These are phyloP conservation scores for Torulaspora maleeae DNA, from an alignment of 805 yeast genomes.

Conservation along the genomic window DNA sequence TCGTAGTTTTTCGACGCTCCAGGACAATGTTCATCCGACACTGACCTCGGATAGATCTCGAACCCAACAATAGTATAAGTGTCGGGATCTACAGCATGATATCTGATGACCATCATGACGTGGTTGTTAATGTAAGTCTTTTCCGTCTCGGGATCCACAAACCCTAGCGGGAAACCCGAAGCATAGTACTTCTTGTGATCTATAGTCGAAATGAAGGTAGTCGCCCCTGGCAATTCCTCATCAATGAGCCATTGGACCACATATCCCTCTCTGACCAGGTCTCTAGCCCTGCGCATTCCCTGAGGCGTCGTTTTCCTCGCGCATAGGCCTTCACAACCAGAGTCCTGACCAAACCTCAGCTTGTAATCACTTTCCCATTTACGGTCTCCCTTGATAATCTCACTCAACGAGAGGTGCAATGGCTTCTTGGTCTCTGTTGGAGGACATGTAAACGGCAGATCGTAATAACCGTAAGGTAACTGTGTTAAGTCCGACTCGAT, in stretches of 20 bases:
- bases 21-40: constrained; percentile 63
- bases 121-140: constrained; percentile 70
- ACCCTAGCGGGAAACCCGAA: constrained; percentile 84
- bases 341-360: constrained; percentile 60
- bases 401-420: constrained; percentile 65
- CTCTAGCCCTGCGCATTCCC: constrained; percentile 52
- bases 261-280: constrained; percentile 62
- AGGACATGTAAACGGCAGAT: constrained; percentile 77
- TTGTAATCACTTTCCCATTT: constrained; percentile 69
- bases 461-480: constrained; percentile 71
- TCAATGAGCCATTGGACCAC: constrained; percentile 82
- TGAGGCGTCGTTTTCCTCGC: constrained; percentile 52
- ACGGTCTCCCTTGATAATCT: constrained; percentile 75
- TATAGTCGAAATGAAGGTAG: constrained; percentile 62
- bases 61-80: constrained; percentile 73
- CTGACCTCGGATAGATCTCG: constrained; percentile 84
- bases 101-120: constrained; percentile 73
- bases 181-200: constrained; percentile 66
- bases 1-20: constrained; percentile 60
- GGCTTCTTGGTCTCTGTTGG: constrained; percentile 51
- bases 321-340: constrained; percentile 63
- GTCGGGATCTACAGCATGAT: constrained; percentile 47
- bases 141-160: constrained; percentile 46
- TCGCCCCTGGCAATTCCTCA: constrained; percentile 75
- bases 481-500: constrained; percentile 70